Base-by-base conservation (phyloP, 768 basidiomycete species). In the Royoungia palumana region DNA sequence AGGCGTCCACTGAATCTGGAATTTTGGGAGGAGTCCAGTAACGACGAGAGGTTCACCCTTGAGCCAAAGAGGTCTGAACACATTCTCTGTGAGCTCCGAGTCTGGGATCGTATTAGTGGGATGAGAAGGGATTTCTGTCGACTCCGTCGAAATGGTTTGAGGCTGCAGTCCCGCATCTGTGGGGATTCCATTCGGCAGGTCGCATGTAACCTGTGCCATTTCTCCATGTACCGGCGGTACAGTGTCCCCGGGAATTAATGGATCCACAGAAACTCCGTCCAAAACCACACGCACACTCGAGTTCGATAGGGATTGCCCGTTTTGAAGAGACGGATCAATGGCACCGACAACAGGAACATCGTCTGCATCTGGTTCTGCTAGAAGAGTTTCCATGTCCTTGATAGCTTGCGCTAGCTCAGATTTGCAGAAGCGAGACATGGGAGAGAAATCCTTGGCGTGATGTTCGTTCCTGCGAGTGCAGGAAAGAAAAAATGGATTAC, bases 11-110 rank as follows among this genome's bases (percentile, higher is more conserved):
- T 75, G 63, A 51, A 85, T 66, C 56, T 76, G 71, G 66, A 93
- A 85, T 54, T 82, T 78, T 13, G 73, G 59, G 41, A 79, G 67
- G 17, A 90, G 67, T 24, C 76, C 80, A 24, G 82, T 85, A 40
- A 96, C 86, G 25, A 95, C 79, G 9, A 97, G 62, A 2, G 94
- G 89, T 30, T 85, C 73, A 22, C 93, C 93, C 36, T 68, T 68
- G 9, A 65, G 63, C 94, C 94, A 98, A 8, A 90, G 67, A 6
- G 68, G 63, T 41, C 79, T 78, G 70, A 94, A 93, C 14, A 75
- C 60, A 6, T 75, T 72, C 20, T 82, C 78, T 5, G 78, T 77
- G 20, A 90, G 73, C 17, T 78, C 72, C 8, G 68, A 55, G 46
- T 78, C 71, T 0, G 66, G 47, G 56, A 82, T 79, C 3, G 72